Conservation (phyloP, 2,329 filamentous ascomycete species). For the Colletotrichum sp. region DNA sequence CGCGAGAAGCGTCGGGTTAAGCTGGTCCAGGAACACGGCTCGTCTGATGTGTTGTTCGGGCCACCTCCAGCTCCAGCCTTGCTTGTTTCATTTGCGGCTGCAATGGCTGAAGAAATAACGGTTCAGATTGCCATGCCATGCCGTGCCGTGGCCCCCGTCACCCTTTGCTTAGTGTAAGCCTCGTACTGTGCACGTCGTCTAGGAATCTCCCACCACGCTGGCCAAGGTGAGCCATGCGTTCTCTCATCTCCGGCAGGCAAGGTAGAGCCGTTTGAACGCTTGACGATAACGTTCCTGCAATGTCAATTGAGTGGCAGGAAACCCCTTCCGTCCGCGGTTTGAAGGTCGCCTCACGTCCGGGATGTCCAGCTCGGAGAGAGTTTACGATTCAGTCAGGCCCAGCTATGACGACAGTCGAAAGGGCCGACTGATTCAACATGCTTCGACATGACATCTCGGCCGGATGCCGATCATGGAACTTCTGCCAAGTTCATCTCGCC, state of each 20-base stretch:
- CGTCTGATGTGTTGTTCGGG: conserved; percentile 13
- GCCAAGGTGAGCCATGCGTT: conserved; percentile 11
- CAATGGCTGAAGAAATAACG: background rate
- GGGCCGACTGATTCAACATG: conserved; percentile 11
- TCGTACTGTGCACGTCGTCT: background rate
- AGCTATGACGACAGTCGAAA: conserved; percentile 11
- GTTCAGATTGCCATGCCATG: background rate
- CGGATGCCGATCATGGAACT: conserved; percentile 18
- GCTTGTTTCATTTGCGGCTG: conserved; percentile 15
- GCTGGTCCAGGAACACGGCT: conserved; percentile 5
- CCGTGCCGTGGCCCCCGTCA: background rate
- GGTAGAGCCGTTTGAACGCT: background rate
- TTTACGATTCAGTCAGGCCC: conserved; percentile 10
- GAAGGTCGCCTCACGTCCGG: conserved; percentile 16
- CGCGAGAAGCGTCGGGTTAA: conserved; percentile 14
- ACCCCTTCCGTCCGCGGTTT: conserved; percentile 1
- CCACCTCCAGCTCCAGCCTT: conserved; percentile 14
- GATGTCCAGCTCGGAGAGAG: conserved; percentile 4
- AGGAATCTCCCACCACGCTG: background rate
- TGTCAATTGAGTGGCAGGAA: background rate
- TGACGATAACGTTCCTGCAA: conserved; percentile 11
- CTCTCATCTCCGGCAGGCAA: conserved; percentile 18
- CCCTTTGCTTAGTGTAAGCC: background rate
- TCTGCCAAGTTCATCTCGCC: conserved; percentile 17
- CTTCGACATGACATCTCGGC: conserved; percentile 9